A percentile compares a stretch with the other conserved stretches of the same genome.
phyloP scores from a whole-genome alignment of 2,329 filamentous ascomycete genomes.

The Fusarium burgessii region DNA sequence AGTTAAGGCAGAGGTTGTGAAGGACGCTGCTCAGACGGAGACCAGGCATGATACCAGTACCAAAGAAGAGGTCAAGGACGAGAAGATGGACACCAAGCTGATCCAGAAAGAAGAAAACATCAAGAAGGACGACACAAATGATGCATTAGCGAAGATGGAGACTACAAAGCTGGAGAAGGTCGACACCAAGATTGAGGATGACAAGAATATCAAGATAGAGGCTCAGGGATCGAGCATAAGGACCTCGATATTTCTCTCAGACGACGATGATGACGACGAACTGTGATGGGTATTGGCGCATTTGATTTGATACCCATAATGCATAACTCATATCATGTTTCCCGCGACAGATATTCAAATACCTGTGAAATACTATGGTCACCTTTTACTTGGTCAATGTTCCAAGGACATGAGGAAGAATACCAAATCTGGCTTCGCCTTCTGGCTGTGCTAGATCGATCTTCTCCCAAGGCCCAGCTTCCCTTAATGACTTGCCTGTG shows the following conservation, averaged over 20 bases:
- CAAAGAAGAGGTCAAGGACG: conserved; percentile 30
- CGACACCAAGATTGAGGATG: conserved; percentile 5
- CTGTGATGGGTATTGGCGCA: conserved; percentile 43
- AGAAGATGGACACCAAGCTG: conserved; percentile 23
- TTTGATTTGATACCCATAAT: conserved; percentile 43
- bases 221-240: conserved; percentile 42
- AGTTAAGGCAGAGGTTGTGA: conserved; percentile 43
- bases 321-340: conserved; percentile 6
- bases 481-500: conserved; percentile 60
- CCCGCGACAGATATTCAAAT: not conserved
- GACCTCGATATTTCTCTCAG: conserved; percentile 54
- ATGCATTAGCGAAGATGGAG: conserved; percentile 6
- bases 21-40: conserved; percentile 38
- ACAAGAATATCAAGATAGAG: conserved; percentile 39
- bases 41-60: conserved; percentile 3
- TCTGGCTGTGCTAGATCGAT: conserved; percentile 60
- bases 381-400: conserved; percentile 62
- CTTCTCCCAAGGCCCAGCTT: conserved; percentile 63
- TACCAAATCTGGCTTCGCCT: conserved; percentile 56
- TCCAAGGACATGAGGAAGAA: conserved; percentile 64
- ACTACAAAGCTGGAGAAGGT: conserved; percentile 8
- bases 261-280: conserved; percentile 56
- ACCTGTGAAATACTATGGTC: not conserved
- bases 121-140: conserved; percentile 23
- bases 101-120: conserved; percentile 18